phyloP scores from a whole-genome alignment of 2,329 filamentous ascomycete species.

The Diaporthe vaccinii region DNA sequence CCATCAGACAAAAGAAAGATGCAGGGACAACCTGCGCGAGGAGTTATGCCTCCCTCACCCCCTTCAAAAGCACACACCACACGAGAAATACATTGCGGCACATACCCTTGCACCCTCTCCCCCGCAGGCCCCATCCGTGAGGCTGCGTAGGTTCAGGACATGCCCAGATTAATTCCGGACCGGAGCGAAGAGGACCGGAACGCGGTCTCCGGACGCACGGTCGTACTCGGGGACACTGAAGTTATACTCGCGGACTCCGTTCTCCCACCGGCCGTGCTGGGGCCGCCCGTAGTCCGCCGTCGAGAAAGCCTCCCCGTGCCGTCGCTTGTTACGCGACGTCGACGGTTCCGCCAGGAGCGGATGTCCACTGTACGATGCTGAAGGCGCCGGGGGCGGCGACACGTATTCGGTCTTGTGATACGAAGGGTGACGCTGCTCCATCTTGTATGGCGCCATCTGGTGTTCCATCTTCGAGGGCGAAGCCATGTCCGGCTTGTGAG shows the following conservation, averaged over 20 bases:
- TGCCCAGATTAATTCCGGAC: background rate
- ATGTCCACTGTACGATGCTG: conserved; percentile 20
- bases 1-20: conserved; percentile 7
- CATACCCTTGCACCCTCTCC: background rate
- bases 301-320: conserved; percentile 36
- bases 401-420: conserved; percentile 31
- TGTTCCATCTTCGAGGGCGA: conserved; percentile 33
- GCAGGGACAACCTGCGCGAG: background rate
- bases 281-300: conserved; percentile 31
- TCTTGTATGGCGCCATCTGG: conserved; percentile 23
- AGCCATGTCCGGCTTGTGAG: conserved; percentile 11
- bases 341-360: conserved; percentile 16
- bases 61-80: background rate
- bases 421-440: conserved; percentile 15
- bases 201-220: conserved; percentile 24
- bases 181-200: conserved; percentile 23
- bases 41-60: background rate
- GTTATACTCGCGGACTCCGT: conserved; percentile 19
- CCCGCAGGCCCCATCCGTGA: background rate
- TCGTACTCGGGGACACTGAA: conserved; percentile 32
- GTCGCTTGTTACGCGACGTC: conserved; percentile 33
- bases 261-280: conserved; percentile 38
- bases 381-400: conserved; percentile 5
- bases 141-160: too few species aligned
- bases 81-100: background rate